Conservation (phyloP, 306 rosid species). For the Pueraria montana region DNA sequence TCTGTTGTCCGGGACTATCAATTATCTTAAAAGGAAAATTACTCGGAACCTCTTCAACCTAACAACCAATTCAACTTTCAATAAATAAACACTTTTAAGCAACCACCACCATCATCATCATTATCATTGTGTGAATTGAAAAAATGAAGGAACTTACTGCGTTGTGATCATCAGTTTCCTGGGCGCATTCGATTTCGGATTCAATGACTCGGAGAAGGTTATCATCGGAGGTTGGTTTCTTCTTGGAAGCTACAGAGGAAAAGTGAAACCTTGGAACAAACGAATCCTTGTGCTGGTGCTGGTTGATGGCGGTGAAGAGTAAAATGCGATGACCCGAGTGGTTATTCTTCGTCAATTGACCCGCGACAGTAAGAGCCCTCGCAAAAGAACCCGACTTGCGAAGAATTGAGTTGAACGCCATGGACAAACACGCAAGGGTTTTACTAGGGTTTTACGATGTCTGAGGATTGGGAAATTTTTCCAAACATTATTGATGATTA, state of each 20-base stretch:
- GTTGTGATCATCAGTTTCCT: slow-evolving; percentile 65
- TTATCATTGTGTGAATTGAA: background rate
- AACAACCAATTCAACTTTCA: slow-evolving; percentile 31
- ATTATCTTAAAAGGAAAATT: slow-evolving; percentile 79
- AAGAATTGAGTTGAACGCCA: slow-evolving; percentile 77
- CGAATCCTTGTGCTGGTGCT: slow-evolving; percentile 37
- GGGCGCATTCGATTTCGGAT: slow-evolving; percentile 72
- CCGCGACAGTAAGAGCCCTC: slow-evolving; percentile 60
- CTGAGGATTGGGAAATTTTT: background rate
- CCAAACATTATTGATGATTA: background rate
- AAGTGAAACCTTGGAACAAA: slow-evolving; percentile 51
- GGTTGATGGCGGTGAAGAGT: slow-evolving; percentile 55
- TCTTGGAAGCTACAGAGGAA: slow-evolving; percentile 62
- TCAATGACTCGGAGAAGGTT: slow-evolving; percentile 69
- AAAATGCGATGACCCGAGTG: slow-evolving; percentile 51
- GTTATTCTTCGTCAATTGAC: slow-evolving; percentile 51
- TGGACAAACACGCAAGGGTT: slow-evolving; percentile 46
- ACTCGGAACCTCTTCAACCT: slow-evolving; percentile 73
- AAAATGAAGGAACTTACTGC: slow-evolving; percentile 53
- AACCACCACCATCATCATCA: background rate
- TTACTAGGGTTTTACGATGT: slow-evolving; percentile 49
- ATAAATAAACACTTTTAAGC: background rate
- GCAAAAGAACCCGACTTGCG: slow-evolving; percentile 71
- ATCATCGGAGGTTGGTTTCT: slow-evolving; percentile 61
- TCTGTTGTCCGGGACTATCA: slow-evolving; percentile 73